Base-by-base conservation (phyloP, 345 rosid genomes). In the Combretum micranthum region DNA sequence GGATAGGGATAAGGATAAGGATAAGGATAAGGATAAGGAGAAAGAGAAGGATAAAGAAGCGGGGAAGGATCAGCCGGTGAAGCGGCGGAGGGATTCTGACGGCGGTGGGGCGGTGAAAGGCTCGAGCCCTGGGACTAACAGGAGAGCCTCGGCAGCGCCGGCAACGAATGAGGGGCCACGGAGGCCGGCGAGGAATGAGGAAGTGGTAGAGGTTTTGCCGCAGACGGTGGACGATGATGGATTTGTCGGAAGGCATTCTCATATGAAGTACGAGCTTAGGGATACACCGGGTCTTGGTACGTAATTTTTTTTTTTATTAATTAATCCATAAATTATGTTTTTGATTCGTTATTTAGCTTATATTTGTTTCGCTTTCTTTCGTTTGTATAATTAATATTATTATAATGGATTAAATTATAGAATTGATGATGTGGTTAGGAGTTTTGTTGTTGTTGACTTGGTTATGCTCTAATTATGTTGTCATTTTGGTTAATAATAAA, bases 231-330 rank as follows among this genome's bases (percentile, higher is more conserved):
- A 83, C 46, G 97, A 80, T 61, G 83, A 77, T 55, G 86, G 84
- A 42, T 66, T 80, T 18, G 74, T 56, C 19, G 77, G 73, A 52
- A 80, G 94, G 64, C 91, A 70, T 66, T 56, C 85, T 19, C 97
- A 83, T 62, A 77, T 93, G 94, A 93, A 81, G 72, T 93, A 88
- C 74, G 91, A 83, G 65, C 83, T 93, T 46, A 69, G 97, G 71
- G 97, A 86, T 69, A 71, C 86, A 9, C 99, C 99, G 64, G 99
- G 99, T 20, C 95, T 93, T 43, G 95, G 99, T 93, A 65, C 9
- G 39, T 32, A 7, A 32, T 5, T 69, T 79, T 64, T 19, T 2
- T n/a, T 59, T 51, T 13, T 32, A 10, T 52, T 57, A 9, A 42
- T 47, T 56, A 14, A 21, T 69, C 49, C 14, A 2, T 55, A 15